These are phyloP conservation scores for Knufia petricola DNA, from an alignment of 2,329 filamentous ascomycete genomes.

Conservation along the genomic window DNA sequence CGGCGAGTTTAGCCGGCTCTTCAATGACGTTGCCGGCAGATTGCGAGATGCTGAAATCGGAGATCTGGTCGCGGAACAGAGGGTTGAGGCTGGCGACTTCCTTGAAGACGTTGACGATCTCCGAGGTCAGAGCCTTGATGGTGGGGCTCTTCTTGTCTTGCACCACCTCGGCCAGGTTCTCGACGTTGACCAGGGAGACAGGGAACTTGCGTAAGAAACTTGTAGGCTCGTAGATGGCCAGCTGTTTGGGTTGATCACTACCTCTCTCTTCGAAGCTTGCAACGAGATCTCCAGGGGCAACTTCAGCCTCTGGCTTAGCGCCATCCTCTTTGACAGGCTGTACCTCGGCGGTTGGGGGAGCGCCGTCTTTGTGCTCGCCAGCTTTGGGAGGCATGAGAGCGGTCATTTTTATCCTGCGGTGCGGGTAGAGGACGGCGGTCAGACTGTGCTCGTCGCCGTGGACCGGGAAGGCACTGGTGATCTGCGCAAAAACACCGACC, in stretches of 20 bases:
- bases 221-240: slow-evolving; percentile 68
- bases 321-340: slow-evolving; percentile 42
- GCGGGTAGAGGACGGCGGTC: slow-evolving; percentile 90
- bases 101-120: slow-evolving; percentile 98
- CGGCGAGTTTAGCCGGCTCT: slow-evolving; percentile 87
- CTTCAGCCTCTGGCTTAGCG: slow-evolving; percentile 41
- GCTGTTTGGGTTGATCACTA: slow-evolving; percentile 44
- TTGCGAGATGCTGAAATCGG: slow-evolving; percentile 91
- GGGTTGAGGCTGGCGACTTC: slow-evolving; percentile 90
- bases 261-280: slow-evolving; percentile 89
- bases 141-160: slow-evolving; percentile 83
- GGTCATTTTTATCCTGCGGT: slow-evolving; percentile 85
- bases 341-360: slow-evolving; percentile 28
- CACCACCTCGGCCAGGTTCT: slow-evolving; percentile 81
- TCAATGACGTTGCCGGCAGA: slow-evolving; percentile 90
- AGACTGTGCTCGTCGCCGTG: slow-evolving; percentile 74
- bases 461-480: slow-evolving; percentile 90
- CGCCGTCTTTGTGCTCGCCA: slow-evolving; percentile 25
- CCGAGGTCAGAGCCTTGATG: slow-evolving; percentile 85
- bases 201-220: slow-evolving; percentile 85
- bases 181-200: slow-evolving; percentile 89
- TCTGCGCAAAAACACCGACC: slow-evolving; percentile 92
- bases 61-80: slow-evolving; percentile 93
- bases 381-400: slow-evolving; percentile 61
- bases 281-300: slow-evolving; percentile 82